phyloP scores from a whole-genome alignment of 768 basidiomycete genomes.

The Galerina marginata region DNA sequence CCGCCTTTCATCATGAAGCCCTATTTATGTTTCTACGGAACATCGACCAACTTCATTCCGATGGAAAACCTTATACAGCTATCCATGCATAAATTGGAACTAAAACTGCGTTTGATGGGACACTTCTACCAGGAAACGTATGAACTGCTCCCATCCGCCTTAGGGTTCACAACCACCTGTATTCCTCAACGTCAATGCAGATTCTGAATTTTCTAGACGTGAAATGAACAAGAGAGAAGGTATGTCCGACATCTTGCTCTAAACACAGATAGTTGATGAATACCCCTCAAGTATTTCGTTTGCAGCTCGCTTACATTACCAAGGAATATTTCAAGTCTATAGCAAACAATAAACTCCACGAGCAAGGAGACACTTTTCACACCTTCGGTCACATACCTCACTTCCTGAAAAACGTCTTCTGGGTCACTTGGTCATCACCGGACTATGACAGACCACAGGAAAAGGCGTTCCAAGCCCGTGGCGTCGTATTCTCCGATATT shows the following conservation, averaged over 20 bases:
- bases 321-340: no score
- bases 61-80: neutral
- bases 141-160: neutral
- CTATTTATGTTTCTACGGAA: neutral
- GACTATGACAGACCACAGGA: no score
- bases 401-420: no score
- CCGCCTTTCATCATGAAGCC: conserved; percentile 4
- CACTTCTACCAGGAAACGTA: conserved; percentile 2
- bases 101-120: conserved; percentile 3
- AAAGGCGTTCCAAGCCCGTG: no score
- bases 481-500: neutral
- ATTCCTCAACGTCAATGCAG: neutral
- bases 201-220: neutral
- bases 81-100: neutral
- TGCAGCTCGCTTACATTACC: no score
- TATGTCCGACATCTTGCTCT: no score
- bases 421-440: no score
- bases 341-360: no score
- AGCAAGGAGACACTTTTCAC: no score
- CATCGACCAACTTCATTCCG: neutral
- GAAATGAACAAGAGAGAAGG: neutral
- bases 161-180: neutral
- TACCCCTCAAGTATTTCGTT: no score
- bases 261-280: no score
- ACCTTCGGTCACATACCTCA: no score